Percentiles rank a stretch among this genome's conserved stretches.
Evolutionary conservation across 257 asterid genomes (phyloP).

Genomic region (Solanum chaucha): DNA sequence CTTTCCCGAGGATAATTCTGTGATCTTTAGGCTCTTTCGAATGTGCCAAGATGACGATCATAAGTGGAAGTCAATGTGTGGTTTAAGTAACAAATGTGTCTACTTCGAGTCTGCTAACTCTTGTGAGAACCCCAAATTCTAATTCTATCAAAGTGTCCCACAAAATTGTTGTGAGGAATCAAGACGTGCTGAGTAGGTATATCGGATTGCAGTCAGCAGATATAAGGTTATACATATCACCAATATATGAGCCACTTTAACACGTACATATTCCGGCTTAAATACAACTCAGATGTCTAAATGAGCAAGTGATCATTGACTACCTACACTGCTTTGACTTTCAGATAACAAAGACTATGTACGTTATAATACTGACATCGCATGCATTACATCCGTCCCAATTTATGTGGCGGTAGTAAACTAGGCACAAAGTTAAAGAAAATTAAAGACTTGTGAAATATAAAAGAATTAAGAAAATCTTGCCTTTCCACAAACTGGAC

Average conservation of each 20-base stretch:
- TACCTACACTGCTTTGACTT: not conserved
- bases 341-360: not conserved
- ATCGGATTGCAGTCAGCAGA: not conserved
- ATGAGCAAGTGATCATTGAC: not conserved
- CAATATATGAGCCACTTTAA: not conserved
- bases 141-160: not conserved
- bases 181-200: not conserved
- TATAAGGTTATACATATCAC: not conserved
- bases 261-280: not conserved
- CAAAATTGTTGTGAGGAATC: not conserved
- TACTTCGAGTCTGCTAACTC: not conserved
- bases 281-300: not conserved
- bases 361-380: not conserved
- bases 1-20: not conserved
- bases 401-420: not conserved
- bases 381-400: not conserved
- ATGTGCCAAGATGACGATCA: not conserved
- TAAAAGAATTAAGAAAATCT: not conserved
- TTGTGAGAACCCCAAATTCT: not conserved
- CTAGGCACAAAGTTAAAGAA: not conserved
- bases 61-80: not conserved
- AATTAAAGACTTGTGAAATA: not conserved
- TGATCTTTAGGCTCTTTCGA: not conserved
- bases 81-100: not conserved
- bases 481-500: conserved; percentile 61